Conservation (phyloP, 768 basidiomycete genomes). For the Amanita brunnescens region DNA sequence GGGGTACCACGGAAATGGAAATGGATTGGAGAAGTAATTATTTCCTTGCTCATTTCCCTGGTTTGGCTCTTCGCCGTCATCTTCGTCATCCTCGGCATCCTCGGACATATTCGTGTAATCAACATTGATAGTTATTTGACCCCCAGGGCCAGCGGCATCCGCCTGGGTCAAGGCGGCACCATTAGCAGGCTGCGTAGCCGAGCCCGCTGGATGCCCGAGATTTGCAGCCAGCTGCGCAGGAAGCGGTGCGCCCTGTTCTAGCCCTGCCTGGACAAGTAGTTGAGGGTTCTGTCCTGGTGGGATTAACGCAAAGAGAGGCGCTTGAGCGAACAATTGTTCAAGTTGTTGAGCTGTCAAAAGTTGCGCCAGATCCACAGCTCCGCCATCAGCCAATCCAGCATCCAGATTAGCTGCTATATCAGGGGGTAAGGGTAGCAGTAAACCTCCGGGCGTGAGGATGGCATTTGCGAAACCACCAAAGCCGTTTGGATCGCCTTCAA, state of each 20-base stretch:
- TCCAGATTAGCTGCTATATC: constrained; percentile 2
- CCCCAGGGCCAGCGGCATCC: not conserved
- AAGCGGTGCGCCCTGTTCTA: not conserved
- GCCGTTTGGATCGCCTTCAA: not conserved
- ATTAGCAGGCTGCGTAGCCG: not conserved
- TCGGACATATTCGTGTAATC: not conserved
- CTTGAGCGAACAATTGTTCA: constrained; percentile 6
- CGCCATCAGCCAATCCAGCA: constrained; percentile 1
- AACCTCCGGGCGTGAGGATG: constrained; percentile 2
- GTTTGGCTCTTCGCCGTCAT: not conserved
- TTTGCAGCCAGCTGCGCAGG: not conserved
- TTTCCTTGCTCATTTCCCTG: not conserved
- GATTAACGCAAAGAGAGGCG: not conserved
- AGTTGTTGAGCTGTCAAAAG: constrained; percentile 1
- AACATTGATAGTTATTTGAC: not conserved
- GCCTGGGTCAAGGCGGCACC: not conserved
- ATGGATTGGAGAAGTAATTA: constrained; percentile 44
- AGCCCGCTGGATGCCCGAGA: not conserved
- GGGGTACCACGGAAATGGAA: constrained; percentile 62
- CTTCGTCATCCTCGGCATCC: not conserved
- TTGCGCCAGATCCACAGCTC: constrained; percentile 2
- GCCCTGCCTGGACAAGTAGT: not conserved
- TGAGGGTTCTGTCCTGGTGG: not conserved
- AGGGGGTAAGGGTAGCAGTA: constrained; percentile 3
- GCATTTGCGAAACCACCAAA: constrained; percentile 1